Evolutionary conservation across 1,139 yeast species (phyloP).

Genomic region (Yamadazyma songkhlaensis): DNA sequence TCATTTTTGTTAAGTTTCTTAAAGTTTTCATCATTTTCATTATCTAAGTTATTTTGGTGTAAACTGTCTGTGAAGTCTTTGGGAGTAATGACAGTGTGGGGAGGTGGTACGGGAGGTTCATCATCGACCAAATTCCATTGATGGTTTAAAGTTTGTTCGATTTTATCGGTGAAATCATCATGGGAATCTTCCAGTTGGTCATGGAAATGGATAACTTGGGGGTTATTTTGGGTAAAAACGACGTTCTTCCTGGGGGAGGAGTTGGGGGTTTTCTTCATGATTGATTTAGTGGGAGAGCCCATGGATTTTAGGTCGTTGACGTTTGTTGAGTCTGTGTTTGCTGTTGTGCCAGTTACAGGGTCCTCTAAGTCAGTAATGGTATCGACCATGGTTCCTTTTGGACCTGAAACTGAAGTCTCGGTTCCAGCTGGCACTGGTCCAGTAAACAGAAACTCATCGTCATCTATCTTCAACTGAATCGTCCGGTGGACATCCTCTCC

Average conservation of each 20-base stretch:
- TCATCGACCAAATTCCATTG: constrained; percentile 24
- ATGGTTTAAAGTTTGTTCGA: constrained; percentile 18
- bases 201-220: constrained; percentile 36
- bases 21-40: constrained; percentile 15
- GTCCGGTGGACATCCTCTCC: constrained; percentile 17
- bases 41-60: constrained; percentile 3
- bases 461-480: constrained; percentile 14
- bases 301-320: background rate
- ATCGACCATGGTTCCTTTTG: too few relatives aligned
- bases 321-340: too few relatives aligned
- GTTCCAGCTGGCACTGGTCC: too few relatives aligned
- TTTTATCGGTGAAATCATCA: constrained; percentile 10
- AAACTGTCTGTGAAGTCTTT: constrained; percentile 4
- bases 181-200: constrained; percentile 9
- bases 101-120: constrained; percentile 34
- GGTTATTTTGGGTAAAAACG: constrained; percentile 32
- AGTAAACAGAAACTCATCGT: constrained; percentile 32
- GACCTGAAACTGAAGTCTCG: too few relatives aligned
- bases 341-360: too few relatives aligned
- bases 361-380: too few relatives aligned
- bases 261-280: constrained; percentile 32
- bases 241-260: constrained; percentile 40
- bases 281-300: constrained; percentile 40
- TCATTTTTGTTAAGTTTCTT: constrained; percentile 15
- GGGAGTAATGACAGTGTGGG: constrained; percentile 15